These are phyloP conservation scores for Fusarium musae DNA, from an alignment of 2,329 filamentous ascomycete species.

Conservation along the genomic window DNA sequence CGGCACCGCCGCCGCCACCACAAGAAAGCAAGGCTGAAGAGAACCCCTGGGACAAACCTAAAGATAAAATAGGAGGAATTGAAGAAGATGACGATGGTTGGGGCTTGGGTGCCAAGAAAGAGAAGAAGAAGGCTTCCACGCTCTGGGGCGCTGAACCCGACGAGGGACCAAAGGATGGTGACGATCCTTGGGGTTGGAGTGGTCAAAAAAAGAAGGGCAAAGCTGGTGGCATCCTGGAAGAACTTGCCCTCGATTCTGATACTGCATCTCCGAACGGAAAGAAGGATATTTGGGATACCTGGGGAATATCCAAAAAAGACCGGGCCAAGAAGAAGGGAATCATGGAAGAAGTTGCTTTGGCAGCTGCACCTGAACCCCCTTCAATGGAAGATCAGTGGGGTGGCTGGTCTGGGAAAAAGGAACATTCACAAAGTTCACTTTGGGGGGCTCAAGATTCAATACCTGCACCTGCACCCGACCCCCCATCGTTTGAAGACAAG, in stretches of 20 bases:
- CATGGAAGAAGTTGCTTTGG: constrained; percentile 30
- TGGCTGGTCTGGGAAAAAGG: constrained; percentile 47
- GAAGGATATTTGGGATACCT: constrained; percentile 49
- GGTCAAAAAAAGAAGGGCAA: constrained; percentile 53
- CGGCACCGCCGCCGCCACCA: constrained; percentile 45
- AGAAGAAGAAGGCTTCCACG: constrained; percentile 52
- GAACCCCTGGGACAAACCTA: constrained; percentile 67
- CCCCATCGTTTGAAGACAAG: constrained; percentile 31
- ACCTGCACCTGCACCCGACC: constrained; percentile 36
- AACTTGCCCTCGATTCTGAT: constrained; percentile 37
- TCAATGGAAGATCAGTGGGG: constrained; percentile 43
- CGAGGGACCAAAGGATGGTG: constrained; percentile 45
- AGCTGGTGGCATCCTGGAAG: constrained; percentile 31
- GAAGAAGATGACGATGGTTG: constrained; percentile 44
- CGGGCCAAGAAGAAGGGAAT: constrained; percentile 48
- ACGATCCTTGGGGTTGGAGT: constrained; percentile 51
- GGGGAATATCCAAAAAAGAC: constrained; percentile 49
- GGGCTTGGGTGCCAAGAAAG: constrained; percentile 52
- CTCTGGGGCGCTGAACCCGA: constrained; percentile 51
- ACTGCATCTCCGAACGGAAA: constrained; percentile 39
- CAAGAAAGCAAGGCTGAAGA: constrained; percentile 33
- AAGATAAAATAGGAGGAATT: constrained; percentile 36
- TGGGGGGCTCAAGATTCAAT: constrained; percentile 39
- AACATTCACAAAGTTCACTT: constrained; percentile 44
- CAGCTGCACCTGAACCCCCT: constrained; percentile 40